A percentile compares a stretch with the other conserved stretches of the same genome.
Conservation (phyloP, 768 basidiomycete species). For the Tulasnella sp. region DNA sequence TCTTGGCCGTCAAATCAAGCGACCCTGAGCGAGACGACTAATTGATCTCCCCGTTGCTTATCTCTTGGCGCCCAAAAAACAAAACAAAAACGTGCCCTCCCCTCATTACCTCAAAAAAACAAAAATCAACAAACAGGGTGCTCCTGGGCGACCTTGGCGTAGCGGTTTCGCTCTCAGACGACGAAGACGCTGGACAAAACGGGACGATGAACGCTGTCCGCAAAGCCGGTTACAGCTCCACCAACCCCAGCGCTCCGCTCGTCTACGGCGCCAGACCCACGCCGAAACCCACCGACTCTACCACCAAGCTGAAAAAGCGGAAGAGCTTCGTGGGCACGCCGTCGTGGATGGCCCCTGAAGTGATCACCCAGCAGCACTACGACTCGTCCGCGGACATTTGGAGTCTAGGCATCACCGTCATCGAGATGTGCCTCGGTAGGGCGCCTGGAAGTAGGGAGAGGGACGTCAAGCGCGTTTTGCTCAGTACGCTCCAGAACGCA, state of each 20-base stretch:
- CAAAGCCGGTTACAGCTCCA: not conserved
- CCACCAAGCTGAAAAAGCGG: slow-evolving; percentile 49
- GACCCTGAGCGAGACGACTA: not conserved
- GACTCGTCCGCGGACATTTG: slow-evolving; percentile 82
- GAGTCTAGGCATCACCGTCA: slow-evolving; percentile 92
- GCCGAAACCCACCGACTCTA: not conserved
- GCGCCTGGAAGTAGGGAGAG: slow-evolving; percentile 69
- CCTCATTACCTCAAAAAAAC: not conserved
- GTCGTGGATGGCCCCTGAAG: slow-evolving; percentile 60
- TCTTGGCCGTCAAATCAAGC: not conserved
- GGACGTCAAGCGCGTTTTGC: slow-evolving; percentile 56
- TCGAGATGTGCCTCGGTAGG: slow-evolving; percentile 78
- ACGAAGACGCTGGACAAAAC: slow-evolving; percentile 29
- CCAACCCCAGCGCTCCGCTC: not conserved
- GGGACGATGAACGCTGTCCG: not conserved
- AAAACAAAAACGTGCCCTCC: not conserved
- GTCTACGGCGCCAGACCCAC: not conserved
- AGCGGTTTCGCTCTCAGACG: slow-evolving; percentile 70
- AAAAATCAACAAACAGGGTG: slow-evolving; percentile 29
- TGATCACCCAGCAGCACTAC: slow-evolving; percentile 74
- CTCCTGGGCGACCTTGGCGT: slow-evolving; percentile 89
- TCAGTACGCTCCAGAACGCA: slow-evolving; percentile 67
- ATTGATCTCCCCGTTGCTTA: not conserved
- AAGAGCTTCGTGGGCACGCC: slow-evolving; percentile 84
- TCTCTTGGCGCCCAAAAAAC: not conserved